Conservation (phyloP, 495 filamentous ascomycete genomes). For the Paragyromitra xinjiangensis region DNA sequence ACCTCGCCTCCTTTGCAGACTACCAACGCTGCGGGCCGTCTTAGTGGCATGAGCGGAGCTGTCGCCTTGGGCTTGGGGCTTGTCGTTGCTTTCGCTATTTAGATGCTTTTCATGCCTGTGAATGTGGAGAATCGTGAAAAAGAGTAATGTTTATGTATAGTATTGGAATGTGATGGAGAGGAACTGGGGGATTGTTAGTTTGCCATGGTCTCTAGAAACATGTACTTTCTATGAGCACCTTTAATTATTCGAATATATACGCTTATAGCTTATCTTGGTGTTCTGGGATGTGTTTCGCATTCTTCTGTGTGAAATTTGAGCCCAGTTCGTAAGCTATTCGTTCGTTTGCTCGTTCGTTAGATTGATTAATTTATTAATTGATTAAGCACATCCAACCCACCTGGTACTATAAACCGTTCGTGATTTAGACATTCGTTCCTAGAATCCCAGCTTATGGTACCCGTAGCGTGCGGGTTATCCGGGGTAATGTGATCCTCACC, state of each 20-base stretch:
- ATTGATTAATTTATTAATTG: too few species aligned
- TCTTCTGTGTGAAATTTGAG: too few species aligned
- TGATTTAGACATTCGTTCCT: too few species aligned
- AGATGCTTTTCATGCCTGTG: constrained; percentile 1
- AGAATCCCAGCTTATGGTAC: too few species aligned
- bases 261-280: not conserved
- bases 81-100: constrained; percentile 30
- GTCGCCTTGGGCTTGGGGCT: constrained; percentile 25
- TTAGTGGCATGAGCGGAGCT: constrained; percentile 16
- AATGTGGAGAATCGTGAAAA: not conserved
- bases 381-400: too few species aligned
- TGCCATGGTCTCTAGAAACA: not conserved
- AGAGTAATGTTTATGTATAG: constrained; percentile 33
- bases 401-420: too few species aligned
- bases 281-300: not conserved
- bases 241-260: constrained; percentile 6
- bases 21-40: constrained; percentile 25
- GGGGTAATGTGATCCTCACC: too few species aligned
- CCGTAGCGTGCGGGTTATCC: too few species aligned
- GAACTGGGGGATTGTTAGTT: not conserved
- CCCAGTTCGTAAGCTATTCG: too few species aligned
- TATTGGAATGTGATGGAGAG: not conserved
- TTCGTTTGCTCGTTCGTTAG: too few species aligned
- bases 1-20: constrained; percentile 19
- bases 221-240: constrained; percentile 2